Percentiles rank a stretch among this genome's conserved stretches.
phyloP scores from a whole-genome alignment of 2,329 filamentous ascomycete genomes.

The Trichoderma polysporum region DNA sequence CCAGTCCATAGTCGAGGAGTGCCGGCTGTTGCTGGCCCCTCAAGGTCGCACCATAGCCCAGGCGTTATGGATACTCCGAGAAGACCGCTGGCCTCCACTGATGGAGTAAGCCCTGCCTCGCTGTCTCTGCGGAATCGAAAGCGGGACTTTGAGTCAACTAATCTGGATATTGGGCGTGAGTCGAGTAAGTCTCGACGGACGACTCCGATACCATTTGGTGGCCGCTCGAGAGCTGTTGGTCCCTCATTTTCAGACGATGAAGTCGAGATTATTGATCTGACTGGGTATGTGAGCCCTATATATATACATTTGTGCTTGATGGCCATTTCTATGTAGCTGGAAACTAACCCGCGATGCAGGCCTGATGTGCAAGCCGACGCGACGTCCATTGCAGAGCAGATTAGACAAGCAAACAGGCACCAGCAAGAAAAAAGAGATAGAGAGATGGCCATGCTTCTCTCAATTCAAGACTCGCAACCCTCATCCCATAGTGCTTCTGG shows the following conservation, averaged over 20 bases:
- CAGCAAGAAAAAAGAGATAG: conserved; percentile 32
- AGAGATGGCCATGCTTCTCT: conserved; percentile 32
- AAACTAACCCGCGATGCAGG: conserved; percentile 29
- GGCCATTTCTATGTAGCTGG: neutral
- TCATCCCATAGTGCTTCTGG: neutral
- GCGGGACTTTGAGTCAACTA: conserved; percentile 28
- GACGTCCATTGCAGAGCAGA: conserved; percentile 35
- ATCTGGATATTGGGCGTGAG: conserved; percentile 19
- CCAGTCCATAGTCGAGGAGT: neutral
- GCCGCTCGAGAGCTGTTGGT: neutral
- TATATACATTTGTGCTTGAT: neutral
- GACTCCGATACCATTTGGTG: conserved; percentile 25
- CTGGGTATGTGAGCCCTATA: conserved; percentile 34
- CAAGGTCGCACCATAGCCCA: neutral
- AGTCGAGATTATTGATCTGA: conserved; percentile 43
- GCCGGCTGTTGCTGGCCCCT: neutral
- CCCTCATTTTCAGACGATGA: neutral
- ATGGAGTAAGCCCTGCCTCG: conserved; percentile 23
- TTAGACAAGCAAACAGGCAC: conserved; percentile 36
- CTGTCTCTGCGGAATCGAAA: conserved; percentile 33
- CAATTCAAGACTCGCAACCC: conserved; percentile 24
- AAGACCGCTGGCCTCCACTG: neutral
- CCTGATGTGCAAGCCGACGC: conserved; percentile 36
- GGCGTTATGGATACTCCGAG: conserved; percentile 27
- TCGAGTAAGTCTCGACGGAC: conserved; percentile 38